Evolutionary conservation across 129 eudicot genomes (phyloP).

Genomic region (Glebionis coronaria): DNA sequence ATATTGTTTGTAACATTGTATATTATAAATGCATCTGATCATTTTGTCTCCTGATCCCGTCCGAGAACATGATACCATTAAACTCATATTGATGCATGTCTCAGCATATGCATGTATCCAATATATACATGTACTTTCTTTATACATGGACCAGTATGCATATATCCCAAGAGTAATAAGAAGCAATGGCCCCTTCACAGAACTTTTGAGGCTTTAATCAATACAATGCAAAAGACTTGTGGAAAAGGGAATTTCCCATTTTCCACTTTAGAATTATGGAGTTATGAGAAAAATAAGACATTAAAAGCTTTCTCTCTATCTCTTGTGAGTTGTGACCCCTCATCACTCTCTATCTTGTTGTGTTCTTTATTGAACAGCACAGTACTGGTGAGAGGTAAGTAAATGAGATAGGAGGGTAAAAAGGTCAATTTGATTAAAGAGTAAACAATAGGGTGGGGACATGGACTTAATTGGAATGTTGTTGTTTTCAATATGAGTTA

Average conservation of each 20-base stretch:
- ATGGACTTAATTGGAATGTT: conserved; percentile 37
- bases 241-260: conserved; percentile 28
- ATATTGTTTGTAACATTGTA: no score
- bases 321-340: conserved; percentile 36
- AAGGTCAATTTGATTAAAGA: conserved; percentile 20
- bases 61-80: no score
- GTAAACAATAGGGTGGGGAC: conserved; percentile 32
- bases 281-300: neutral
- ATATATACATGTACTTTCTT: neutral
- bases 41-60: no score
- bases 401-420: conserved; percentile 23
- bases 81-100: conserved; percentile 25
- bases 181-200: conserved; percentile 34
- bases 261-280: conserved; percentile 28
- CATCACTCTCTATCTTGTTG: neutral
- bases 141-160: conserved; percentile 25
- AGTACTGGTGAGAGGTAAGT: conserved; percentile 12
- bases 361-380: conserved; percentile 31
- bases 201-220: conserved; percentile 47
- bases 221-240: conserved; percentile 39
- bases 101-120: neutral
- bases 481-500: conserved; percentile 40
- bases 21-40: no score
- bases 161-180: conserved; percentile 23
- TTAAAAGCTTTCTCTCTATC: conserved; percentile 19